A percentile compares a stretch with the other conserved stretches of the same genome.
Conservation (phyloP, 495 filamentous ascomycete species). For the Neurospora tetrasperma region DNA sequence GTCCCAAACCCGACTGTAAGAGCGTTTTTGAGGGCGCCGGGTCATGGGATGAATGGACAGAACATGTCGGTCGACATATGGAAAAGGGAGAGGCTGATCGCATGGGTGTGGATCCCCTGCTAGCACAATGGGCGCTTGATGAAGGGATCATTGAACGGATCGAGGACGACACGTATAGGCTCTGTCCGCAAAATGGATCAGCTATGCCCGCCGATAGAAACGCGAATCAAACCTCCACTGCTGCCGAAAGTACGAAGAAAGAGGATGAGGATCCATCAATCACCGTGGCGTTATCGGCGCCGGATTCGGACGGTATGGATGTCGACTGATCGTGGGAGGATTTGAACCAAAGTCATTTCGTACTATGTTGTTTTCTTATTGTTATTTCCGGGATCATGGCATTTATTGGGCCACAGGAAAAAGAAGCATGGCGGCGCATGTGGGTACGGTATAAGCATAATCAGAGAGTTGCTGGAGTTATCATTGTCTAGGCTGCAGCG, state of each 20-base stretch:
- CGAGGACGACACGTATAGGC: conserved; percentile 40
- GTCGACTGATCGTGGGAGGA: conserved; percentile 14
- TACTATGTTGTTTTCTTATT: not conserved
- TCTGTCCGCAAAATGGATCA: conserved; percentile 26
- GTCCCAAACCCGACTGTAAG: conserved; percentile 58
- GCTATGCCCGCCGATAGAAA: conserved; percentile 12
- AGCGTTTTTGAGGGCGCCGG: conserved; percentile 56
- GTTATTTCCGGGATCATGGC: not conserved
- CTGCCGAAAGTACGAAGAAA: conserved; percentile 11
- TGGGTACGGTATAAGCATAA: not conserved
- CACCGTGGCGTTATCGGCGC: conserved; percentile 18
- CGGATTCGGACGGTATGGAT: conserved; percentile 15
- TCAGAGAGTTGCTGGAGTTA: not conserved
- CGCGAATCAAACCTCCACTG: conserved; percentile 3
- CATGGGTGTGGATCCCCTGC: conserved; percentile 39
- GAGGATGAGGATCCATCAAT: conserved; percentile 30
- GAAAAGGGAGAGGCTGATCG: conserved; percentile 49
- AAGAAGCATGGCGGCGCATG: not conserved
- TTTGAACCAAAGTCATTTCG: not conserved
- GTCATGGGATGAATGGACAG: conserved; percentile 81
- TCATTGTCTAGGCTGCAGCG: not conserved
- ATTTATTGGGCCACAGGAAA: not conserved
- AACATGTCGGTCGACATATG: conserved; percentile 87
- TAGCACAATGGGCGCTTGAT: conserved; percentile 47
- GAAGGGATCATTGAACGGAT: conserved; percentile 46